These are phyloP conservation scores for Dujonia santamariae DNA, from an alignment of 1,139 yeast genomes.

Conservation along the genomic window DNA sequence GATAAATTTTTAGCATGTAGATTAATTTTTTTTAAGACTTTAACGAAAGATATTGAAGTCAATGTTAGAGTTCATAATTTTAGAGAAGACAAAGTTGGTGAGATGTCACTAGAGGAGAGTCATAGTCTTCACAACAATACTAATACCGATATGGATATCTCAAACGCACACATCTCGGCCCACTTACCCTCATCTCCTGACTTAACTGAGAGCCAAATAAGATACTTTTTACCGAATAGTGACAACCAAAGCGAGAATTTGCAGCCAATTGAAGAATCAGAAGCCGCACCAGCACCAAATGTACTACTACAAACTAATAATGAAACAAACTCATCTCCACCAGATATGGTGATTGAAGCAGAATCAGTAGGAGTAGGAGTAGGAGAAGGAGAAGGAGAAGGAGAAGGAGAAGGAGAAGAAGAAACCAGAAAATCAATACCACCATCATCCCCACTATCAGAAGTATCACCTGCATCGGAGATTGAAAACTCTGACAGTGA, in stretches of 20 bases:
- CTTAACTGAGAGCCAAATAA: slow-evolving; percentile 11
- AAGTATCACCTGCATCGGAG: slow-evolving; percentile 1
- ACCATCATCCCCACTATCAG: slow-evolving; percentile 1
- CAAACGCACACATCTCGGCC: neutral
- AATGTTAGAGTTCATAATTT: slow-evolving; percentile 6
- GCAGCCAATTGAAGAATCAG: neutral
- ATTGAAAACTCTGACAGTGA: slow-evolving; percentile 1
- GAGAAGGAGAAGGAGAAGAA: too few relatives aligned
- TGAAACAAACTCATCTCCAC: too few relatives aligned
- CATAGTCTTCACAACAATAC: too few relatives aligned
- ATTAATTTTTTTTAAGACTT: slow-evolving; percentile 34
- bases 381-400: too few relatives aligned
- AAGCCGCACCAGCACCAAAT: too few relatives aligned
- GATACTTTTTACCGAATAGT: neutral
- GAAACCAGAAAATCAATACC: too few relatives aligned
- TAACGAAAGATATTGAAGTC: neutral
- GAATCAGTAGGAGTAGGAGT: too few relatives aligned
- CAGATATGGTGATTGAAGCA: too few relatives aligned
- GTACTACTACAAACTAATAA: too few relatives aligned
- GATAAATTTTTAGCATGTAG: slow-evolving; percentile 21
- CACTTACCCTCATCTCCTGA: slow-evolving; percentile 18
- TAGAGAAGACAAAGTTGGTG: slow-evolving; percentile 6
- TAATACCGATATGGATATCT: too few relatives aligned
- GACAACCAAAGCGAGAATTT: neutral
- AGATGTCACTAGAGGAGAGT: neutral